Conservation (phyloP, 805 yeast genomes). For the Candida stauntonica region DNA sequence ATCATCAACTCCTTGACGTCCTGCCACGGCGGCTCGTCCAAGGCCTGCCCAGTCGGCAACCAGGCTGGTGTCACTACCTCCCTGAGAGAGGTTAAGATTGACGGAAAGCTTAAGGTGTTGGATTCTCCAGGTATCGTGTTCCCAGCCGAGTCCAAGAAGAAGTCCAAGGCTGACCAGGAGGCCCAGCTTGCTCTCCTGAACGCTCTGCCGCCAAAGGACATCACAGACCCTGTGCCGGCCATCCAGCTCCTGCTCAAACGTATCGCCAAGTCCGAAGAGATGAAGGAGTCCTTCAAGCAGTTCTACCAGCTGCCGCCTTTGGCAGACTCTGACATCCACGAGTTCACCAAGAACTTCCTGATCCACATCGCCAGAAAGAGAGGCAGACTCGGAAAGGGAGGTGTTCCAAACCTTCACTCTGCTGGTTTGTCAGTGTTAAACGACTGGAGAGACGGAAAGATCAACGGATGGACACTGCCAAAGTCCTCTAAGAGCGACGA, state of each 20-base stretch:
- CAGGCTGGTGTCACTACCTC: slow-evolving; percentile 96
- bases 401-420: slow-evolving; percentile 81
- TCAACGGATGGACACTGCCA: slow-evolving; percentile 87
- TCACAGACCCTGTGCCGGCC: slow-evolving; percentile 81
- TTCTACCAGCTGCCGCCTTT: slow-evolving; percentile 79
- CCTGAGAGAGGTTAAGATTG: slow-evolving; percentile 87
- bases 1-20: slow-evolving; percentile 85
- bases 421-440: slow-evolving; percentile 80
- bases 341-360: slow-evolving; percentile 78
- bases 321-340: slow-evolving; percentile 65
- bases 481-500: slow-evolving; percentile 44
- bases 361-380: slow-evolving; percentile 90
- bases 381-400: slow-evolving; percentile 91
- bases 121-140: slow-evolving; percentile 98
- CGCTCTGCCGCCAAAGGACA: slow-evolving; percentile 84
- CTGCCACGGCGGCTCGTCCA: slow-evolving; percentile 67
- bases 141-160: slow-evolving; percentile 60
- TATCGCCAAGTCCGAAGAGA: slow-evolving; percentile 64
- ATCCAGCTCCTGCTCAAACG: slow-evolving; percentile 72
- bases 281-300: slow-evolving; percentile 70
- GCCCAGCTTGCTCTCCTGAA: slow-evolving; percentile 87
- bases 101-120: slow-evolving; percentile 78
- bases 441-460: slow-evolving; percentile 97
- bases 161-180: slow-evolving; percentile 58
- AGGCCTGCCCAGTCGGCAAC: slow-evolving; percentile 94